Percentiles rank a stretch among this genome's conserved stretches.
Evolutionary conservation across 345 rosid genomes (phyloP).

Genomic region (Ceriops decandra): DNA sequence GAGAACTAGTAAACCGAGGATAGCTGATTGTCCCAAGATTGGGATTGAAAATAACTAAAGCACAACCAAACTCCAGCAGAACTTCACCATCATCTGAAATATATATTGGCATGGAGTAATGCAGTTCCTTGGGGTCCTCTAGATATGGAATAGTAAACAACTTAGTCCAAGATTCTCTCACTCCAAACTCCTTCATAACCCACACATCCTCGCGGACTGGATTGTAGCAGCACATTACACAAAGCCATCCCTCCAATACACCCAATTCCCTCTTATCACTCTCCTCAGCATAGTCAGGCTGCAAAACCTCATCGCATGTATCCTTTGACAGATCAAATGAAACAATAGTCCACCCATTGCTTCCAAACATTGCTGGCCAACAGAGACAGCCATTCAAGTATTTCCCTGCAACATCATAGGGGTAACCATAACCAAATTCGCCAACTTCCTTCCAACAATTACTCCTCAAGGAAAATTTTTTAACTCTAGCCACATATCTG

Average conservation of each 20-base stretch:
- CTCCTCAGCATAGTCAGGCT: conserved; percentile 9
- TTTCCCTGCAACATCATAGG: conserved; percentile 8
- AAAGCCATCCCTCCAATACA: conserved; percentile 6
- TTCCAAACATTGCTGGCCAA: conserved; percentile 1
- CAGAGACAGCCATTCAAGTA: conserved; percentile 4
- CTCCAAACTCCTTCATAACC: conserved; percentile 15
- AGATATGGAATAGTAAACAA: conserved; percentile 7
- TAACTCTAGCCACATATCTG: conserved; percentile 4
- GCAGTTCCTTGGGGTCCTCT: neutral
- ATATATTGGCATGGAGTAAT: neutral
- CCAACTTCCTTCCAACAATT: conserved; percentile 4
- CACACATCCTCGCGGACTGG: neutral
- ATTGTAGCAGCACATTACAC: neutral
- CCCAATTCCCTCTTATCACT: neutral
- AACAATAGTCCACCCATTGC: conserved; percentile 2
- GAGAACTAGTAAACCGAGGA: conserved; percentile 1
- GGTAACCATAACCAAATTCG: conserved; percentile 8
- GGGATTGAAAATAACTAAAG: conserved; percentile 5
- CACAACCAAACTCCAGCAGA: neutral
- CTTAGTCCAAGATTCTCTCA: conserved; percentile 14
- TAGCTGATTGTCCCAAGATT: conserved; percentile 1
- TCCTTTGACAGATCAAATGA: neutral
- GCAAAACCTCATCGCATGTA: conserved; percentile 6
- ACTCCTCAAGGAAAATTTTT: neutral
- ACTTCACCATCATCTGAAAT: neutral